Base-by-base conservation (phyloP, 2,329 filamentous ascomycete genomes). In the Podosphaera aphanis region DNA sequence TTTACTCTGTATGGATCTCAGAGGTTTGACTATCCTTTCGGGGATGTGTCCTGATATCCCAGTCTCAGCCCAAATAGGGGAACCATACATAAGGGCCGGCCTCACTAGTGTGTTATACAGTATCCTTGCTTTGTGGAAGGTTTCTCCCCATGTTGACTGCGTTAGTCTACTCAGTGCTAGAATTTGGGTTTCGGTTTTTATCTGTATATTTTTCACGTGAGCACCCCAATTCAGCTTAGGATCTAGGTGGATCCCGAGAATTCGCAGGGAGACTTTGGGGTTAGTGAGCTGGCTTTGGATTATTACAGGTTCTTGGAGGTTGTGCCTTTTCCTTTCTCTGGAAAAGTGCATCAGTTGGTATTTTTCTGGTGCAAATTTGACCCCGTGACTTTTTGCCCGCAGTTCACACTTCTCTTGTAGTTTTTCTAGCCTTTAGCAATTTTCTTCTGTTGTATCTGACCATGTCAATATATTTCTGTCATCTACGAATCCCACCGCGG, bases 111-210 rank as follows among this genome's bases (percentile, higher is more conserved):
- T 23, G 7, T 20, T 19, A 16, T 39, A 39, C 2, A 39, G 8
- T 1, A 39, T 11, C 10, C 20, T 39, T 23, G 37, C 25, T 35
- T n/a, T 31, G 21, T 20, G 41, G n/a, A 43, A 43, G 10, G 27
- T 43, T 43, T 15, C 41, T 19, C 41, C 41, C 41, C 41, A 43
- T 33, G 41, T 43, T 13, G 41, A 43, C 29, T 43, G 25, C 16
- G 41, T 33, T 16, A 43, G 16, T 43, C 27, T 43, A 18, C n/a
- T n/a, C 41, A 39, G 18, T 19, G 37, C 16, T 20, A 19, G 37
- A 20, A 39, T 19, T 23, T 39, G 8, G 8, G 37, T 7, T 19
- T 39, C 37, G 2, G 20, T 16, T 10, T 39, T 39, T 11, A 39
- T 8, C 37, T 39, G 37, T 39, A 18, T 39, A 23, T 16, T 39